Conservation (phyloP, 768 basidiomycete genomes). For the Leucogyrophana mollusca region DNA sequence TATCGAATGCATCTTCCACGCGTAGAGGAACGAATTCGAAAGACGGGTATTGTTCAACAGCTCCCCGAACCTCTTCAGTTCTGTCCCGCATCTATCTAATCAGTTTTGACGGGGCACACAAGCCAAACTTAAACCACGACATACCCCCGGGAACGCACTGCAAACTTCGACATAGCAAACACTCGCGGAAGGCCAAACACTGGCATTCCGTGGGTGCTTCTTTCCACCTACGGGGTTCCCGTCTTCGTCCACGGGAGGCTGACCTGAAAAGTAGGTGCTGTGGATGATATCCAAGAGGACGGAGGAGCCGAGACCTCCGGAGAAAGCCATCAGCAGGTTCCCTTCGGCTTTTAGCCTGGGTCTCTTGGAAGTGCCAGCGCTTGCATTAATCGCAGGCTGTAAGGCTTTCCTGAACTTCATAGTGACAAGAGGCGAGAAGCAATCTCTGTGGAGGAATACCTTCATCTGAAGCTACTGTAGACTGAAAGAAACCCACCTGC, state of each 20-base stretch:
- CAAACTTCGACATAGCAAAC: conserved; percentile 74
- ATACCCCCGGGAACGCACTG: conserved; percentile 58
- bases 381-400: conserved; percentile 61
- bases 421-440: conserved; percentile 62
- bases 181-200: conserved; percentile 59
- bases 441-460: conserved; percentile 41
- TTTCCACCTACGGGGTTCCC: conserved; percentile 49
- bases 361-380: conserved; percentile 53
- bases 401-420: conserved; percentile 64
- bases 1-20: conserved; percentile 74
- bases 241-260: conserved; percentile 23
- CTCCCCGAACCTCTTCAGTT: conserved; percentile 46
- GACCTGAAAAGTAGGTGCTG: conserved; percentile 49
- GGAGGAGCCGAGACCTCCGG: conserved; percentile 79
- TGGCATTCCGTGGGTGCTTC: conserved; percentile 61
- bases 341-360: conserved; percentile 66
- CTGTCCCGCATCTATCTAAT: conserved; percentile 49
- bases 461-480: background rate
- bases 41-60: conserved; percentile 46
- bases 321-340: conserved; percentile 66
- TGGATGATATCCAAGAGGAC: conserved; percentile 69
- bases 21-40: conserved; percentile 63
- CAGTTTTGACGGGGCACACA: conserved; percentile 6
- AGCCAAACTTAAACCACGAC: conserved; percentile 21
- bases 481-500: conserved; percentile 54